These are phyloP conservation scores for Cercospora sesami DNA, from an alignment of 2,329 filamentous ascomycete genomes.

Conservation along the genomic window DNA sequence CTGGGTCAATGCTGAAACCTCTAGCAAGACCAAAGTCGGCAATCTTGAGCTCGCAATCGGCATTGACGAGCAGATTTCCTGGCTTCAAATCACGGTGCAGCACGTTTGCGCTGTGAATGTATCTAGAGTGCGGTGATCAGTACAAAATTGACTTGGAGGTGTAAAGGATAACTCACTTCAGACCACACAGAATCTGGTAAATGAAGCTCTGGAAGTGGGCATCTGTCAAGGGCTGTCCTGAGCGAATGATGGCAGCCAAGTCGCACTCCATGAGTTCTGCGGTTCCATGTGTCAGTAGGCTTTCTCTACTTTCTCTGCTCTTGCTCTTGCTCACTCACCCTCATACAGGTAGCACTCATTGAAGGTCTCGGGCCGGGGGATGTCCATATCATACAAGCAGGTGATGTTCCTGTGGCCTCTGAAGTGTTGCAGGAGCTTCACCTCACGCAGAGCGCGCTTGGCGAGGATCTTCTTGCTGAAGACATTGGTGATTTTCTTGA, in stretches of 20 bases:
- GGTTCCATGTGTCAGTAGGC: neutral
- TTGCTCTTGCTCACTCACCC: slow-evolving; percentile 57
- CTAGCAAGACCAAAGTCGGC: slow-evolving; percentile 95
- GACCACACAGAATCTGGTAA: slow-evolving; percentile 93
- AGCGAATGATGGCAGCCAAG: slow-evolving; percentile 94
- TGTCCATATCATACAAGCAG: slow-evolving; percentile 99
- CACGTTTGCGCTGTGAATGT: slow-evolving; percentile 98
- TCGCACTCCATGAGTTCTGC: slow-evolving; percentile 99
- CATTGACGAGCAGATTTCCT: slow-evolving; percentile 94
- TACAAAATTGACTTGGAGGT: slow-evolving; percentile 44
- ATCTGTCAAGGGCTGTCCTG: slow-evolving; percentile 93
- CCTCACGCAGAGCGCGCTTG: slow-evolving; percentile 95
- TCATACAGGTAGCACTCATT: slow-evolving; percentile 99
- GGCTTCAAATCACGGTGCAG: slow-evolving; percentile 96
- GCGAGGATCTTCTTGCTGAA: slow-evolving; percentile 99
- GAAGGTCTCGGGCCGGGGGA: slow-evolving; percentile 94
- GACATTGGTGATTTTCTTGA: slow-evolving; percentile 99
- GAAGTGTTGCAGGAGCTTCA: slow-evolving; percentile 98
- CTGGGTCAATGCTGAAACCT: slow-evolving; percentile 94
- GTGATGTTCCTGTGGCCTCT: slow-evolving; percentile 73
- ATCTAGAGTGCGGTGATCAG: slow-evolving; percentile 42
- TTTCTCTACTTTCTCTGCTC: neutral
- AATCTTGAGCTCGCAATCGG: slow-evolving; percentile 99
- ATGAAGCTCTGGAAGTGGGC: slow-evolving; percentile 99
- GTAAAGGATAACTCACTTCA: slow-evolving; percentile 79